phyloP scores from a whole-genome alignment of 2,329 filamentous ascomycete genomes.

The Neopestalotiopsis sp. region DNA sequence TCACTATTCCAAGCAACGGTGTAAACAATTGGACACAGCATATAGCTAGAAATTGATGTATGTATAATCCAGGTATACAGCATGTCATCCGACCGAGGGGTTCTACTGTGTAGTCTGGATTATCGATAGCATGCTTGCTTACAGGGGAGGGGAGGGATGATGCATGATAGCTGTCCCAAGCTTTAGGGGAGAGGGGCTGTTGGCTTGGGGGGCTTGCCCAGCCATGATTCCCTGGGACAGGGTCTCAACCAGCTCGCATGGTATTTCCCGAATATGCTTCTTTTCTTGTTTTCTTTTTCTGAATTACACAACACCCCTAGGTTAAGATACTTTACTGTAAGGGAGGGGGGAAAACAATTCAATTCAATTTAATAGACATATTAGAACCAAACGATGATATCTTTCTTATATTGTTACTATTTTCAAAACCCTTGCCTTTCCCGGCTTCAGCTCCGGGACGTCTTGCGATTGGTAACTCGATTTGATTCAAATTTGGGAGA shows the following conservation, averaged over 20 bases:
- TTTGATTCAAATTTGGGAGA: not conserved
- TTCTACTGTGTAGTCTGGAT: too few relatives aligned
- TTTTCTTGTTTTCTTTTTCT: not conserved
- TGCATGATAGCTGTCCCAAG: not conserved
- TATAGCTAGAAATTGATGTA: too few relatives aligned
- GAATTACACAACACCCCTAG: not conserved
- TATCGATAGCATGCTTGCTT: too few relatives aligned
- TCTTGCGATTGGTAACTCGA: not conserved
- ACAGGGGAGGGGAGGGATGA: not conserved
- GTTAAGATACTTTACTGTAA: not conserved
- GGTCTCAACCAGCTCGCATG: not conserved
- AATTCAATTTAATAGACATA: not conserved
- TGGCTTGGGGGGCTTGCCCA: not conserved
- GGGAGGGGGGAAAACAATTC: not conserved
- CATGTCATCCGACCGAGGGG: too few relatives aligned
- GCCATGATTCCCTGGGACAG: not conserved
- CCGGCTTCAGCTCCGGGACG: not conserved
- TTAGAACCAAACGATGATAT: not conserved
- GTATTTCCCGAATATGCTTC: not conserved
- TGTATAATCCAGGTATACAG: too few relatives aligned
- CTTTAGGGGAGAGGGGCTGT: not conserved
- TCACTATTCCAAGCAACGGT: too few relatives aligned
- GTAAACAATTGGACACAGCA: too few relatives aligned
- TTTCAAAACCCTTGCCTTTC: not conserved
- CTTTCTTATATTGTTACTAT: not conserved